These are phyloP conservation scores for Fusarium brachygibbosum DNA, from an alignment of 2,329 filamentous ascomycete genomes.

Conservation along the genomic window DNA sequence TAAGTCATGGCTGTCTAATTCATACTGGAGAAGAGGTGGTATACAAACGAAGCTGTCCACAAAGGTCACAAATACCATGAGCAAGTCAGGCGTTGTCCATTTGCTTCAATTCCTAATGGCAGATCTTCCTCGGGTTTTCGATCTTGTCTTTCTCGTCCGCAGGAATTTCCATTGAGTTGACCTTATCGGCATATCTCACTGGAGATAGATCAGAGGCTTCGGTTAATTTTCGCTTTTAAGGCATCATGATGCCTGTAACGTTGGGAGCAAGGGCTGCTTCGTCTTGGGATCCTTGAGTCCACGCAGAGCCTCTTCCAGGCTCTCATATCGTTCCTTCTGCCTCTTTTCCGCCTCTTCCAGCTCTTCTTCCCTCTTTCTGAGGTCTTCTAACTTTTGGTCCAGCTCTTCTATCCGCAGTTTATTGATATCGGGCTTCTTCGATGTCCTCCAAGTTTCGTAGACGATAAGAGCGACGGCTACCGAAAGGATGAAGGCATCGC, in stretches of 20 bases:
- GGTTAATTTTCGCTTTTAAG: background rate
- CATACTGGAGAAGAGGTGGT: slow-evolving; percentile 38
- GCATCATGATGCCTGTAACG: slow-evolving; percentile 46
- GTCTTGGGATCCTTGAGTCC: slow-evolving; percentile 68
- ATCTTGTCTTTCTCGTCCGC: background rate
- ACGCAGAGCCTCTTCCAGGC: slow-evolving; percentile 67
- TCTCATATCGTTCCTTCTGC: slow-evolving; percentile 62
- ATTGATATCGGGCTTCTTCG: slow-evolving; percentile 72
- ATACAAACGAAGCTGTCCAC: slow-evolving; percentile 13
- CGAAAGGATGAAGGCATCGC: slow-evolving; percentile 72
- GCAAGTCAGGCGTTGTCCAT: slow-evolving; percentile 5
- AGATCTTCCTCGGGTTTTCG: slow-evolving; percentile 1
- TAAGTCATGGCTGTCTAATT: slow-evolving; percentile 35
- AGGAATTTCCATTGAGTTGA: background rate
- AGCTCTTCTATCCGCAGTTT: slow-evolving; percentile 67
- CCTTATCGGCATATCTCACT: background rate
- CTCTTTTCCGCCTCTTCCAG: slow-evolving; percentile 61
- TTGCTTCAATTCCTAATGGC: slow-evolving; percentile 3
- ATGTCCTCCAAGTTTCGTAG: slow-evolving; percentile 72
- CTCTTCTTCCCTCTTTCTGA: slow-evolving; percentile 65
- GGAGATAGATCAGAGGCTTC: background rate
- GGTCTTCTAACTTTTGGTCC: slow-evolving; percentile 61
- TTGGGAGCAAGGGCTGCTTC: slow-evolving; percentile 66
- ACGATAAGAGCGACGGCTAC: slow-evolving; percentile 70
- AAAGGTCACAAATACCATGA: slow-evolving; percentile 3